Evolutionary conservation across 2,329 filamentous ascomycete genomes (phyloP).

Genomic region (Epichloe elymi): DNA sequence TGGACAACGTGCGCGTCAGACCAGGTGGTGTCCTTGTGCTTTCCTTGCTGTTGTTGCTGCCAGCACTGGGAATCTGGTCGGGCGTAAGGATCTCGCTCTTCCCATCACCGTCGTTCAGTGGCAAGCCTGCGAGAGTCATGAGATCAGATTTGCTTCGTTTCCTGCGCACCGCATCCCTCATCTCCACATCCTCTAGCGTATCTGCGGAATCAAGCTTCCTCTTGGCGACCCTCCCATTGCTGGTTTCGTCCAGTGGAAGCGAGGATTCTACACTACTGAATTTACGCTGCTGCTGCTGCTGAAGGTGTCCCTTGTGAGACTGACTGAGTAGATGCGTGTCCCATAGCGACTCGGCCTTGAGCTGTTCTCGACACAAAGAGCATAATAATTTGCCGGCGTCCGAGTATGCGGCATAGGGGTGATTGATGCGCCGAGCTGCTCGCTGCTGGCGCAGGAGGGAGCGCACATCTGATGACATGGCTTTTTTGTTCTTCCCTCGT

Average conservation of each 20-base stretch:
- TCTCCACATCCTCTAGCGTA: slow-evolving; percentile 21
- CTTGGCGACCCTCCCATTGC: slow-evolving; percentile 14
- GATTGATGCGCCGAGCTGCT: slow-evolving; percentile 57
- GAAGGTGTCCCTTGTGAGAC: slow-evolving; percentile 23
- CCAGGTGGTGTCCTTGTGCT: slow-evolving; percentile 8
- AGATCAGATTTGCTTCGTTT: slow-evolving; percentile 34
- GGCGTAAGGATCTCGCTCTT: slow-evolving; percentile 10
- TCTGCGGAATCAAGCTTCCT: slow-evolving; percentile 19
- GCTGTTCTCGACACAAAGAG: slow-evolving; percentile 47
- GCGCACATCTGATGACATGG: slow-evolving; percentile 62
- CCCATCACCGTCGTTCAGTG: slow-evolving; percentile 4
- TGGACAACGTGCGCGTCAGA: slow-evolving; percentile 34
- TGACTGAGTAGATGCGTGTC: slow-evolving; percentile 43
- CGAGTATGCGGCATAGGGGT: slow-evolving; percentile 56
- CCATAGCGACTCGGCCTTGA: slow-evolving; percentile 58
- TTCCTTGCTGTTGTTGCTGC: slow-evolving; percentile 10
- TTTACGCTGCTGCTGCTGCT: slow-evolving; percentile 8
- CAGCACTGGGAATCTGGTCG: slow-evolving; percentile 10
- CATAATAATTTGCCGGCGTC: slow-evolving; percentile 55
- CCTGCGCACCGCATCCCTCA: slow-evolving; percentile 22
- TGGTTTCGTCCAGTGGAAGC: slow-evolving; percentile 6
- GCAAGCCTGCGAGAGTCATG: slow-evolving; percentile 3
- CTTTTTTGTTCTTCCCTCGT: not conserved
- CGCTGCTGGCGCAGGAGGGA: slow-evolving; percentile 68
- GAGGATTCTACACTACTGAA: slow-evolving; percentile 8